Percentiles rank a stretch among this genome's conserved stretches.
These are phyloP conservation scores for Termitomyces sp. DNA, from an alignment of 768 basidiomycete genomes.

Conservation along the genomic window DNA sequence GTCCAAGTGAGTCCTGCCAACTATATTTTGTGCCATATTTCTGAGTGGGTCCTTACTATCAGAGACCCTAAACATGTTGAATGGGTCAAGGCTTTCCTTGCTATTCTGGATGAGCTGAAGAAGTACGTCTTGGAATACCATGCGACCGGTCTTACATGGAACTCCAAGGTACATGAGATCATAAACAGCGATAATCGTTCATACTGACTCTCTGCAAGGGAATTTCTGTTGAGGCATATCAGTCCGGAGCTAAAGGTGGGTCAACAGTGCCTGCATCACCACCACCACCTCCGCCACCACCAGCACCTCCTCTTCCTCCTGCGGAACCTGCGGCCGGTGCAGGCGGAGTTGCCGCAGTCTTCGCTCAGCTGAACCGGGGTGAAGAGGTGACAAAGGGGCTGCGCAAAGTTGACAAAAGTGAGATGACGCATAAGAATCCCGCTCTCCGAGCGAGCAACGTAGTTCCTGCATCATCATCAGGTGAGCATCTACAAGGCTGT, in stretches of 20 bases:
- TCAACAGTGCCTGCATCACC: slow-evolving; percentile 47
- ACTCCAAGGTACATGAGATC: slow-evolving; percentile 53
- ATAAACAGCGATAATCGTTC: background rate
- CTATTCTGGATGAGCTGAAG: slow-evolving; percentile 70
- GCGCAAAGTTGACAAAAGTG: slow-evolving; percentile 90
- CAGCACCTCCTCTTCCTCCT: slow-evolving; percentile 44
- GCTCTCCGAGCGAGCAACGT: slow-evolving; percentile 61
- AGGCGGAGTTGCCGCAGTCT: slow-evolving; percentile 72
- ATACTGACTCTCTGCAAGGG: slow-evolving; percentile 37
- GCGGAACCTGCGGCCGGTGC: slow-evolving; percentile 37
- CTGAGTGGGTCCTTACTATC: slow-evolving; percentile 7
- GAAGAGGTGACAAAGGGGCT: slow-evolving; percentile 86
- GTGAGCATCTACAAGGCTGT: slow-evolving; percentile 15
- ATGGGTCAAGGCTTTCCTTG: slow-evolving; percentile 76
- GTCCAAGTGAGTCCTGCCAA: slow-evolving; percentile 60
- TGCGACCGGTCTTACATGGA: slow-evolving; percentile 86
- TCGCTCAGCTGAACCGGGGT: slow-evolving; percentile 87
- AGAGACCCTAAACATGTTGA: slow-evolving; percentile 86
- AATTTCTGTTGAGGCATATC: slow-evolving; percentile 50
- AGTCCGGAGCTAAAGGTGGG: slow-evolving; percentile 19
- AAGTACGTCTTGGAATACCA: slow-evolving; percentile 84
- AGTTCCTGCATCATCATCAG: slow-evolving; percentile 29
- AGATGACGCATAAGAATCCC: slow-evolving; percentile 99
- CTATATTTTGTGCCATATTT: background rate
- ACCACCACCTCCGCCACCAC: slow-evolving; percentile 51